Conservation (phyloP, 2,329 filamentous ascomycete genomes). For the Penicillium janthinellum region DNA sequence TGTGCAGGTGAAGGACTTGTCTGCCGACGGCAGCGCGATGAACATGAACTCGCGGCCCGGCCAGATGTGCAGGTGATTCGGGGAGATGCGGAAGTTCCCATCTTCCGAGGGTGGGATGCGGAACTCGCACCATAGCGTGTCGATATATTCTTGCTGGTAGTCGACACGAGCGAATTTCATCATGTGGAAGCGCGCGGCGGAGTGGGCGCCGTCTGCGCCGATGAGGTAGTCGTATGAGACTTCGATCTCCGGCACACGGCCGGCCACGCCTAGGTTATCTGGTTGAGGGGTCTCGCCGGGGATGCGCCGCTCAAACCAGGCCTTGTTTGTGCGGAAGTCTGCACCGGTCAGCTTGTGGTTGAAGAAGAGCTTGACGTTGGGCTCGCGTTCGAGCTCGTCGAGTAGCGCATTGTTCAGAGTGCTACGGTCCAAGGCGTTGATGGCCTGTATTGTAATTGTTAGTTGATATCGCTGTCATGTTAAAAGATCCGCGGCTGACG, state of each 20-base stretch:
- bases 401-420: conserved; percentile 81
- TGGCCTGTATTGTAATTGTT: conserved; percentile 57
- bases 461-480: not conserved
- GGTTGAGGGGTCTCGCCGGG: conserved; percentile 34
- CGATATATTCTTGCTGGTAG: conserved; percentile 92
- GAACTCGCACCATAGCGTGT: conserved; percentile 97
- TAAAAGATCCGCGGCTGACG: not conserved
- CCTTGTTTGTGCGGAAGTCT: conserved; percentile 75
- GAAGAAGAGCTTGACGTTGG: conserved; percentile 91
- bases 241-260: conserved; percentile 71
- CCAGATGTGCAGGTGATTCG: conserved; percentile 97
- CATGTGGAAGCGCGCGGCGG: conserved; percentile 83
- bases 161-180: conserved; percentile 94
- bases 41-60: conserved; percentile 95
- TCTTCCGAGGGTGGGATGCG: conserved; percentile 63
- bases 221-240: conserved; percentile 90
- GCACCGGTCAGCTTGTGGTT: conserved; percentile 90
- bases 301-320: conserved; percentile 75
- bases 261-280: conserved; percentile 36
- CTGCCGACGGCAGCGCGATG: conserved; percentile 87
- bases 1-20: conserved; percentile 93
- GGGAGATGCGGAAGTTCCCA: conserved; percentile 74
- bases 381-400: conserved; percentile 77
- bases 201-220: conserved; percentile 93
- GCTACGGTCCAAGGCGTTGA: conserved; percentile 82